phyloP scores from a whole-genome alignment of 768 basidiomycete species.

The Panellus pusillus region DNA sequence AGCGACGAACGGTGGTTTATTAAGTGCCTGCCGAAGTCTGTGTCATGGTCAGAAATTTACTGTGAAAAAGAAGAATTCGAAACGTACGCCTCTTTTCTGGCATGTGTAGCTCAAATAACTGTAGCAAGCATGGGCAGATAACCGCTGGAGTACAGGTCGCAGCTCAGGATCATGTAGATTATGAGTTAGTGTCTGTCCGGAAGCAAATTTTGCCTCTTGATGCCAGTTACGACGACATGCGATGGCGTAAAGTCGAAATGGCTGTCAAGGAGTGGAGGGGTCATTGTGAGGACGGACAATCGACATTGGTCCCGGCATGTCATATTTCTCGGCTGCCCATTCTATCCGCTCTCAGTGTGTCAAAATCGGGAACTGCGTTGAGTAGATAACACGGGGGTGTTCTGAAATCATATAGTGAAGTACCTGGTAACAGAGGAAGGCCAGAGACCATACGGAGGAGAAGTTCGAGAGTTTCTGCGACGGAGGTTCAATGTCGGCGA shows the following conservation, averaged over 20 bases:
- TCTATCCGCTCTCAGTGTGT: background rate
- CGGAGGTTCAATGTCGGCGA: background rate
- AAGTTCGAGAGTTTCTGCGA: constrained; percentile 47
- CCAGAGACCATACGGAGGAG: constrained; percentile 65
- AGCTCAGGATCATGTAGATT: constrained; percentile 49
- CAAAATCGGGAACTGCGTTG: no score
- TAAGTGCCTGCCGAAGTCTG: constrained; percentile 46
- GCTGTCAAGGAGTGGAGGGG: constrained; percentile 50
- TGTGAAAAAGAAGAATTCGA: background rate
- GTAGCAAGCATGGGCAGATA: constrained; percentile 53
- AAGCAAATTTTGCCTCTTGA: constrained; percentile 53
- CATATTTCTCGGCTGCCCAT: constrained; percentile 63
- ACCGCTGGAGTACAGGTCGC: constrained; percentile 44
- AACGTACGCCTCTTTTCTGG: constrained; percentile 45
- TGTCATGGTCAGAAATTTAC: background rate
- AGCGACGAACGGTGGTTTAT: constrained; percentile 59
- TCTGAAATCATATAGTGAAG: no score
- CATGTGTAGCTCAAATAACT: constrained; percentile 56
- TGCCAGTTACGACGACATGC: constrained; percentile 62
- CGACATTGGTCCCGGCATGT: constrained; percentile 64
- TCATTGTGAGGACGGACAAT: constrained; percentile 60
- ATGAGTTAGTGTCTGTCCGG: constrained; percentile 53
- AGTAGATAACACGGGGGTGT: no score
- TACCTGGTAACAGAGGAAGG: constrained; percentile 38
- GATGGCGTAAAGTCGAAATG: constrained; percentile 53